Evolutionary conservation across 202 grass and related monocot genomes (phyloP), one percentile per base, ranked within the genome.

Genomic region (Saccharum hybrid): DNA sequence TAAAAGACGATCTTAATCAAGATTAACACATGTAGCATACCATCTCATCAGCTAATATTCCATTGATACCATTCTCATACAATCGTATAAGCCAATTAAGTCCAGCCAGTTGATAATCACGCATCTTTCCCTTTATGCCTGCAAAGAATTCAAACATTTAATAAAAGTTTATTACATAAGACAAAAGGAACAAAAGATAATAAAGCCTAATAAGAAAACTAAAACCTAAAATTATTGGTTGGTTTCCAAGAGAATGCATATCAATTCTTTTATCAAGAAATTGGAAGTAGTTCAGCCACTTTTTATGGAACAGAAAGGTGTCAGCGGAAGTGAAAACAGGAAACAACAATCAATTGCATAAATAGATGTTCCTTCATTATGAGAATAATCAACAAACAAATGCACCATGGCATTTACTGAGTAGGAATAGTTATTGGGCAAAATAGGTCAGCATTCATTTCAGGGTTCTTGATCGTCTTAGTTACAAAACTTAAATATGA

Each of bases 41-140:
- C 96, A 99, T 99, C 85, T 99, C 96, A 92, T 99, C 96, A 82
- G 96, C 96, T 70, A 99, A 86, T 87, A 99, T 96, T 62, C 96
- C 96, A 64, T 99, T 99, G 57, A 99, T 99, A 57, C 96, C 96
- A 59, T 99, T 99, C 80, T 99, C 96, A 84, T 99, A 99, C 68
- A 96, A 87, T 21, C 96, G 76, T 75, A 99, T 99, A 23, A 99
- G 88, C 96, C 96, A 99, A 66, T 99, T 99, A 75, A 99, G 89
- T 75, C 96, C 96, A 82, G 96, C 96, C 76, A 99, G 62, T 60
- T 99, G 96, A 60, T 99, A 99, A 74, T 99, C 96, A 69, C 93
- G 88, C 96, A 99, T 99, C 80, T 99, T 94, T 14, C 96, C 96
- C 67, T 96, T 92, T 79, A 99, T 99, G 67, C 96, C 96, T 99